Evolutionary conservation across 768 basidiomycete genomes (phyloP).

Genomic region (Lactarius hengduanensis): DNA sequence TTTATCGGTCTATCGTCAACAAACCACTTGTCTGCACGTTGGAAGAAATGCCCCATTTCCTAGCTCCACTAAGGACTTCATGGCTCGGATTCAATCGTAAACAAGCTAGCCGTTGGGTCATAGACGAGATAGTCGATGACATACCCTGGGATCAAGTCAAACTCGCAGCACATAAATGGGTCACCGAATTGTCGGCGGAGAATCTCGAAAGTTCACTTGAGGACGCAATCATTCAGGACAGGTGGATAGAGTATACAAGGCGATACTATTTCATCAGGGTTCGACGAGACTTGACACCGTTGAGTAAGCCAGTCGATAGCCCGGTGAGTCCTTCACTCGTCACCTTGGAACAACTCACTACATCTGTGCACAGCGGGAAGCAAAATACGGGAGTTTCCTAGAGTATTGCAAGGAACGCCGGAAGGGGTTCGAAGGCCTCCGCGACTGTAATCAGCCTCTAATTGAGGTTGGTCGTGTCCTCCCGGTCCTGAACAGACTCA

Average conservation of each 20-base stretch:
- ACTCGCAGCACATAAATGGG: conserved; percentile 52
- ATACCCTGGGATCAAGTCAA: conserved; percentile 66
- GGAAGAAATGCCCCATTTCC: conserved; percentile 60
- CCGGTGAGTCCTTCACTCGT: conserved; percentile 43
- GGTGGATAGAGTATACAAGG: conserved; percentile 72
- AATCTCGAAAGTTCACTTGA: conserved; percentile 40
- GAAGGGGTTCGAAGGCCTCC: conserved; percentile 60
- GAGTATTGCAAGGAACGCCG: conserved; percentile 64
- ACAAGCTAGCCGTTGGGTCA: conserved; percentile 31
- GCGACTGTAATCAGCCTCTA: conserved; percentile 65
- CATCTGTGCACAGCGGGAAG: conserved; percentile 51
- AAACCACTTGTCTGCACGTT: conserved; percentile 59
- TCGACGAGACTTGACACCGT: conserved; percentile 66
- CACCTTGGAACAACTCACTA: conserved; percentile 11
- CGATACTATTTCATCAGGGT: conserved; percentile 59
- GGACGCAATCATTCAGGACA: conserved; percentile 70
- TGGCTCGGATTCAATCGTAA: conserved; percentile 38
- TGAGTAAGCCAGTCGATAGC: conserved; percentile 66
- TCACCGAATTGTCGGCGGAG: conserved; percentile 45
- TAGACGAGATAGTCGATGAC: conserved; percentile 41
- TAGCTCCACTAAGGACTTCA: conserved; percentile 53
- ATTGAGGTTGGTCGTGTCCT: conserved; percentile 63
- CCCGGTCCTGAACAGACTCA: conserved; percentile 54
- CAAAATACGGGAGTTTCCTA: conserved; percentile 55
- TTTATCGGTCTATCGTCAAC: conserved; percentile 63